Evolutionary conservation across 352 stramenopile species (phyloP).

Genomic region (Phytophthora ohioensis): DNA sequence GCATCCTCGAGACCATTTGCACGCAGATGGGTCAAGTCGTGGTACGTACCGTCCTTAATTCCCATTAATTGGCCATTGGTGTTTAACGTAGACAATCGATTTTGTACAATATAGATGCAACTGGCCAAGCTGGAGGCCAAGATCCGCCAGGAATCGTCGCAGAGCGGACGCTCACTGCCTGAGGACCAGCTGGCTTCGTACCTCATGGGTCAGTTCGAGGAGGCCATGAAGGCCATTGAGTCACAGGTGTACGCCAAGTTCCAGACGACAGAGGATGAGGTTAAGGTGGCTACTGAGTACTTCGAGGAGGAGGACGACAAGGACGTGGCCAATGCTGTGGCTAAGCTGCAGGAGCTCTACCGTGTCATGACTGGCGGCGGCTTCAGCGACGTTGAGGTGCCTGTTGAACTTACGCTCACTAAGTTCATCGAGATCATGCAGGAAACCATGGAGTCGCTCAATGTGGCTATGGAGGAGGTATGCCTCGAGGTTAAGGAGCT

Average conservation of each 20-base stretch:
- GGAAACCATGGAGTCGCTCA: conserved; percentile 91
- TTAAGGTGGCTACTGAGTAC: conserved; percentile 89
- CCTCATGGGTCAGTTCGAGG: conserved; percentile 91
- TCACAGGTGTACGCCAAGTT: conserved; percentile 91
- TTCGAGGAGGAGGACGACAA: conserved; percentile 91
- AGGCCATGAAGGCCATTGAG: conserved; percentile 92
- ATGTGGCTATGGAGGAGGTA: conserved; percentile 90
- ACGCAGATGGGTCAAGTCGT: conserved; percentile 91
- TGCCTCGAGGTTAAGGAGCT: conserved; percentile 90
- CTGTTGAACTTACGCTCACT: conserved; percentile 79
- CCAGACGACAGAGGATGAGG: conserved; percentile 89
- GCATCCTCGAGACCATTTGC: conserved; percentile 89
- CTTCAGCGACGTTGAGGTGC: conserved; percentile 86
- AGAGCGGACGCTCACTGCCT: conserved; percentile 80
- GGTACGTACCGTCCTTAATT: conserved; percentile 45
- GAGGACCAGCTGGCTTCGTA: conserved; percentile 90
- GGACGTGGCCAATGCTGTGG: conserved; percentile 83
- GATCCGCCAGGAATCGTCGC: conserved; percentile 89
- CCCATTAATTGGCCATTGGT: neutral
- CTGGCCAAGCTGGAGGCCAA: conserved; percentile 88
- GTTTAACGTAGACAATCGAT: neutral
- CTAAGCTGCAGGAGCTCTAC: conserved; percentile 90
- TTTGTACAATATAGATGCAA: conserved; percentile 67
- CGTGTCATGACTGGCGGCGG: conserved; percentile 87
- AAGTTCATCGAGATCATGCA: conserved; percentile 93